Base-by-base conservation (phyloP, 1,139 yeast genomes). In the Hemisphaericaspora lyxosophila region DNA sequence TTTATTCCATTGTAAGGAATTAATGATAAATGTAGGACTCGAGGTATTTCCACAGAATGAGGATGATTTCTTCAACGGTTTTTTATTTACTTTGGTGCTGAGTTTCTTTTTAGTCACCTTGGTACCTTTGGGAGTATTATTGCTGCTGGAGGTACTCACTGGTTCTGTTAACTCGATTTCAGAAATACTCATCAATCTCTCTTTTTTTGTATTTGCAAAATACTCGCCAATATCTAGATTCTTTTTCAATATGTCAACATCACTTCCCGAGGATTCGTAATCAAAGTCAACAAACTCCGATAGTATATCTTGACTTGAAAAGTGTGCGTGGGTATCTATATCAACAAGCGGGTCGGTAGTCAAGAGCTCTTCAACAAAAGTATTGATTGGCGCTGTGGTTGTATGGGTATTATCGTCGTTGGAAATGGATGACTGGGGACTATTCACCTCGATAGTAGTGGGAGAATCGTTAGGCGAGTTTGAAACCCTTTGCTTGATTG, bases 351-450 rank as follows among this genome's bases (percentile, higher is more conserved):
- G 48, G 36, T 50, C 53, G 29, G 39, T 35, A 22, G 35, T 42
- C 19, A 53, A 38, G n/a, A 53, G 35, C 16, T 48, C 56, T 27
- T 51, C 55, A 23, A 43, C 45, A 17, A 45, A 40, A 12, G 44
- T 28, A 23, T 31, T 36, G 12, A 31, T 37, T 15, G 34, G 40
- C 9, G 31, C 31, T 16, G 46, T 38, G 18, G 26, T 35, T 17
- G 14, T 33, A 25, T 31, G 25, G 5, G 25, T 23, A n/a, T 41
- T 44, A 25, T 42, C 41, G 11, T 35, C 36, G 18, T 20, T 31
- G 4, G 31, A 30, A 11, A 45, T 37, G 2, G 45, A 35, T 7
- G 53, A 54, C 12, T 46, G 49, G 1, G 56, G 52, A 23, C 54
- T 50, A 17, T 44, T 25, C 8, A 46, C 41, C 26, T 50, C 55